A percentile compares a stretch with the other conserved stretches of the same genome.
Evolutionary conservation across 352 stramenopile species (phyloP).

Genomic region (Phytophthora agathidicida): DNA sequence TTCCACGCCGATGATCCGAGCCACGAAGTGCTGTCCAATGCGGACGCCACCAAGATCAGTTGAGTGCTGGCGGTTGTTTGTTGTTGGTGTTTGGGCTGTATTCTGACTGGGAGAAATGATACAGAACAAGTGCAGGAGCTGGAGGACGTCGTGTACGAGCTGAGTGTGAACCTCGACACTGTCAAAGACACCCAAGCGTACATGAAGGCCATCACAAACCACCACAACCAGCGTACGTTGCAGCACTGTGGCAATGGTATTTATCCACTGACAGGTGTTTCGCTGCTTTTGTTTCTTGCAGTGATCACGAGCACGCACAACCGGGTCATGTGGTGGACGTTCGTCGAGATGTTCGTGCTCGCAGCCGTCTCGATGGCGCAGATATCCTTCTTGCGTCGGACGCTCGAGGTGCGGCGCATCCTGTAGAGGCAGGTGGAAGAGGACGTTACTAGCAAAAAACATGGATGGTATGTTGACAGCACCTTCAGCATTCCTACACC

Average conservation of each 20-base stretch:
- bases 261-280: slow-evolving; percentile 1
- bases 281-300: slow-evolving; percentile 26
- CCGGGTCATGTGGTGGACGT: slow-evolving; percentile 84
- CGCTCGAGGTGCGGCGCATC: slow-evolving; percentile 84
- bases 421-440: too few relatives aligned
- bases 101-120: too few relatives aligned
- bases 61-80: too few relatives aligned
- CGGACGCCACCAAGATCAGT: slow-evolving; percentile 90
- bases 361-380: slow-evolving; percentile 75
- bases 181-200: slow-evolving; percentile 89
- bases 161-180: slow-evolving; percentile 84
- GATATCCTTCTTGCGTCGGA: slow-evolving; percentile 84
- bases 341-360: slow-evolving; percentile 78
- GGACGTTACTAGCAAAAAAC: too few relatives aligned
- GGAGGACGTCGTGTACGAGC: slow-evolving; percentile 87
- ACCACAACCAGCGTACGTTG: slow-evolving; percentile 72
- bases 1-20: slow-evolving; percentile 86
- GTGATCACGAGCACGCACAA: slow-evolving; percentile 87
- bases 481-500: too few relatives aligned
- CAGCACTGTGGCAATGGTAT: background rate
- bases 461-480: too few relatives aligned
- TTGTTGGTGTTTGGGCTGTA: too few relatives aligned
- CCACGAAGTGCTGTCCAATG: slow-evolving; percentile 89
- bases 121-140: slow-evolving; percentile 89
- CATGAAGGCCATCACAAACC: slow-evolving; percentile 87